Base-by-base conservation (phyloP, 2,329 filamentous ascomycete species). In the Nothophoma quercina region DNA sequence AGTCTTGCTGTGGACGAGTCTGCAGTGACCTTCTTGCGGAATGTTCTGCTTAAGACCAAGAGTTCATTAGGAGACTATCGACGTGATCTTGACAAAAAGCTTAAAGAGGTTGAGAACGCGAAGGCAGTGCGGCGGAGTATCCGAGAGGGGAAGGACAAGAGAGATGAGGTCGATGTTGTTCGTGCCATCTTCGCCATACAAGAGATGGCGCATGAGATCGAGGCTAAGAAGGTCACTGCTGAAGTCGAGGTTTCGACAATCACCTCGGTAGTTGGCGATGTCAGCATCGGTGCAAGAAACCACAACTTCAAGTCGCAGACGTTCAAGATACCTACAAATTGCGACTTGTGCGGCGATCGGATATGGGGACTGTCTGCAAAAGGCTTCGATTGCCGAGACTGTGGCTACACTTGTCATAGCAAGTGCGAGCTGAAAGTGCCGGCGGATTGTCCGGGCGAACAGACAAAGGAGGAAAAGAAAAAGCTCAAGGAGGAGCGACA, bases 351-450 rank as follows among this genome's bases (percentile, higher is more conserved):
- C 65, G 93, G 93, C 15, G 95, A 99, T 71, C 86, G 95, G 22
- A 96, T 99, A 72, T 99, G 95, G 95, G 95, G 95, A 0, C 76
- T 99, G 32, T 96, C 91, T 23, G 93, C 95, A 29, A 99, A 99
- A 77, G 95, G 95, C 0, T 96, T 96, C 70, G 93, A 96, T 72
- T 99, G 95, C 70, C 86, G 89, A 63, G 93, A 98, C 73, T 99
- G 95, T 69, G 95, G 96, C 26, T 99, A 97, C 77, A 97, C 93
- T 2, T 99, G 95, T 70, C 95, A 99, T 77, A 96, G 88, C 80
- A 99, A 99, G 78, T 99, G 95, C 73, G 91, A 99, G 78, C 95
- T 99, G 88, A 99, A 98, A 76, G 95, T 98, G 0, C 92, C 95
- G 0, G 90, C 95, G 7, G 91, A 96, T 70, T 99, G 95, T 69